Evolutionary conservation across 2,329 filamentous ascomycete genomes (phyloP).

Genomic region (Aspergillus sergii): DNA sequence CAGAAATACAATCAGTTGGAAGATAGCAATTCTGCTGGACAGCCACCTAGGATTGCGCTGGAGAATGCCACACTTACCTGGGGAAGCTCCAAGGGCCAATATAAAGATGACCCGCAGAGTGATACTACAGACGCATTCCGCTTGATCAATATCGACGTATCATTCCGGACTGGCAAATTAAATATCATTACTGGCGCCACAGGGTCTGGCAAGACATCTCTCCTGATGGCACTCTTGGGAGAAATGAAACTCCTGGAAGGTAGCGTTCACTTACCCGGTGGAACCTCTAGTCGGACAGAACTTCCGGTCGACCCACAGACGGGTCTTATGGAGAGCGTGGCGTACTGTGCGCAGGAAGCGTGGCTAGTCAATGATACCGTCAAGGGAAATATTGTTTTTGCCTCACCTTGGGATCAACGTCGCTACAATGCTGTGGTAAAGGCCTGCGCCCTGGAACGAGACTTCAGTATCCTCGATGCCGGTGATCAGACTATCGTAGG

Average conservation of each 20-base stretch:
- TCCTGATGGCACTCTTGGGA: conserved; percentile 92
- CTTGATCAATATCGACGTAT: conserved; percentile 78
- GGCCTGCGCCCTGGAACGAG: conserved; percentile 87
- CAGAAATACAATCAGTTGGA: conserved; percentile 89
- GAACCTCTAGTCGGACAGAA: conserved; percentile 76
- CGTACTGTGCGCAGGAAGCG: conserved; percentile 94
- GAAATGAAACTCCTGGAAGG: conserved; percentile 91
- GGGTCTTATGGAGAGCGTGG: conserved; percentile 84
- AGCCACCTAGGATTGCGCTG: conserved; percentile 79
- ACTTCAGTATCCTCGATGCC: conserved; percentile 87
- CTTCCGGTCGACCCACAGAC: conserved; percentile 79
- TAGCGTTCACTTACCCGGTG: conserved; percentile 81
- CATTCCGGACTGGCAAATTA: conserved; percentile 81
- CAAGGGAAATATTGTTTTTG: conserved; percentile 93
- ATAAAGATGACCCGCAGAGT: conserved; percentile 60
- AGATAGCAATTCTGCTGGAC: conserved; percentile 68
- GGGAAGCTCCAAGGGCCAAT: conserved; percentile 63
- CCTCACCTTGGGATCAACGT: conserved; percentile 75
- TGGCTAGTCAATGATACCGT: conserved; percentile 97
- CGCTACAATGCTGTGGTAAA: conserved; percentile 87
- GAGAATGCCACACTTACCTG: conserved; percentile 84
- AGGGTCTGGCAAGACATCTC: conserved; percentile 90
- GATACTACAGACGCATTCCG: conserved; percentile 76
- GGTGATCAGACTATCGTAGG: conserved; percentile 94
- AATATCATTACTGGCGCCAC: conserved; percentile 94